Evolutionary conservation across 176 grass and related monocot genomes (phyloP).

Genomic region (Hordeum marinum): DNA sequence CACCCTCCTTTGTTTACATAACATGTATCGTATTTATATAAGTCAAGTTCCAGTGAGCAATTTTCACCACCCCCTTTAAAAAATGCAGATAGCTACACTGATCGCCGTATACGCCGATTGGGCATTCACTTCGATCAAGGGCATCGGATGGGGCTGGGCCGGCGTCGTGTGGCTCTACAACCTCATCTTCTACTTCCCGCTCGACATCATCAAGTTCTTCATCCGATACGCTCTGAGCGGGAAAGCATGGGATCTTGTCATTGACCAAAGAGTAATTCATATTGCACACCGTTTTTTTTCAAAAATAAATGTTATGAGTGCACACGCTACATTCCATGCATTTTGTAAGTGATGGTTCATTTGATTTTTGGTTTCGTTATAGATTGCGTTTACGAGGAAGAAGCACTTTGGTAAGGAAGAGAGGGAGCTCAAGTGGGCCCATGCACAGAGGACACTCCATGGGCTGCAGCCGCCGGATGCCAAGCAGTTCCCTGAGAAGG

Average conservation of each 20-base stretch:
- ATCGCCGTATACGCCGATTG: not conserved
- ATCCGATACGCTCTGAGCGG: conserved; percentile 31
- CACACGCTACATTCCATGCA: not conserved
- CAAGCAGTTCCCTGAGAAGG: conserved; percentile 1
- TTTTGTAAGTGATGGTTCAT: not conserved
- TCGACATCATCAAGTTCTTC: conserved; percentile 31
- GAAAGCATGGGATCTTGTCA: conserved; percentile 35
- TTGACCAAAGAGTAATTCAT: not conserved
- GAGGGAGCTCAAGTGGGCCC: conserved; percentile 18
- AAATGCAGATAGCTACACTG: conserved; percentile 35
- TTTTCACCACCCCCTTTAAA: too few relatives aligned
- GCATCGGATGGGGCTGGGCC: conserved; percentile 34
- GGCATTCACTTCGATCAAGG: conserved; percentile 13
- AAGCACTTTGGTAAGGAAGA: conserved; percentile 1
- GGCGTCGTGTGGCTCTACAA: conserved; percentile 8
- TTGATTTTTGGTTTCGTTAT: not conserved
- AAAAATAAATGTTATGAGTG: too few relatives aligned
- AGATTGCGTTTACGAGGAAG: conserved; percentile 21
- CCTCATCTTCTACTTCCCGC: not conserved
- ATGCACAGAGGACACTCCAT: conserved; percentile 30
- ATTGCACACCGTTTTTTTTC: too few relatives aligned
- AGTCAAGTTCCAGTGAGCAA: not conserved
- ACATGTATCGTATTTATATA: not conserved
- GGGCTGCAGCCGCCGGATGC: not conserved
- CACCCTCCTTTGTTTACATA: not conserved